These are phyloP conservation scores for Pseudoneurospora amorphoporcata DNA, from an alignment of 495 filamentous ascomycete species.

Conservation along the genomic window DNA sequence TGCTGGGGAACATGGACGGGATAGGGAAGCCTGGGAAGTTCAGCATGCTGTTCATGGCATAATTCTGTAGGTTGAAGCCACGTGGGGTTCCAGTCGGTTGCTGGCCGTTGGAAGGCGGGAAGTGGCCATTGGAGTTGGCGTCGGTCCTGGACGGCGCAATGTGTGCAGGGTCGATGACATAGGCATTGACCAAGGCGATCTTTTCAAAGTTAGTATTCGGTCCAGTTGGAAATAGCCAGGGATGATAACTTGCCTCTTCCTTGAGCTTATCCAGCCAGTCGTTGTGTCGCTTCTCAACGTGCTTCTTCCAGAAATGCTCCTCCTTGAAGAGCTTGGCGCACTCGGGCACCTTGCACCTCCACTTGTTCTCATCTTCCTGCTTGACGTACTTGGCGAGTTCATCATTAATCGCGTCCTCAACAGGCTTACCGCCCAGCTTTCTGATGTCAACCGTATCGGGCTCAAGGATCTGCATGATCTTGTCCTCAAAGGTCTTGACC, in stretches of 20 bases:
- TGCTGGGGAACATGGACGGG: conserved; percentile 39
- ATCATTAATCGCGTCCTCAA: conserved; percentile 77
- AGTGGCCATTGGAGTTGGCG: conserved; percentile 95
- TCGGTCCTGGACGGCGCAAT: conserved; percentile 87
- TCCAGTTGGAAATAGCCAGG: neutral
- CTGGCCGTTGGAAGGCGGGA: conserved; percentile 65
- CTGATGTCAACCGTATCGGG: conserved; percentile 74
- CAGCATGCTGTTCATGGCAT: conserved; percentile 46
- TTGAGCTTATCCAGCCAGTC: conserved; percentile 79
- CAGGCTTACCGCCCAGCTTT: conserved; percentile 81
- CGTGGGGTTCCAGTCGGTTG: conserved; percentile 76
- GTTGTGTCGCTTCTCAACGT: conserved; percentile 87
- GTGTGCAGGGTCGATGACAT: conserved; percentile 86
- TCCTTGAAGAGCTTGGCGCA: conserved; percentile 98
- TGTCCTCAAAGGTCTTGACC: conserved; percentile 99
- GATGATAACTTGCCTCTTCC: conserved; percentile 58
- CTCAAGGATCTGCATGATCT: conserved; percentile 82
- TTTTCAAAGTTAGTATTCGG: conserved; percentile 21
- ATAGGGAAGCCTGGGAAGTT: conserved; percentile 39
- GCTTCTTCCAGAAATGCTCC: conserved; percentile 92
- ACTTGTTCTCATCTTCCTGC: conserved; percentile 94
- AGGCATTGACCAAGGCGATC: conserved; percentile 83
- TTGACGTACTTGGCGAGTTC: conserved; percentile 83
- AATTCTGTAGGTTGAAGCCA: conserved; percentile 75
- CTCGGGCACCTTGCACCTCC: conserved; percentile 88